Percentiles rank a stretch among this genome's conserved stretches.
Conservation (phyloP, 352 stramenopile species). For the Phytophthora pistaciae region DNA sequence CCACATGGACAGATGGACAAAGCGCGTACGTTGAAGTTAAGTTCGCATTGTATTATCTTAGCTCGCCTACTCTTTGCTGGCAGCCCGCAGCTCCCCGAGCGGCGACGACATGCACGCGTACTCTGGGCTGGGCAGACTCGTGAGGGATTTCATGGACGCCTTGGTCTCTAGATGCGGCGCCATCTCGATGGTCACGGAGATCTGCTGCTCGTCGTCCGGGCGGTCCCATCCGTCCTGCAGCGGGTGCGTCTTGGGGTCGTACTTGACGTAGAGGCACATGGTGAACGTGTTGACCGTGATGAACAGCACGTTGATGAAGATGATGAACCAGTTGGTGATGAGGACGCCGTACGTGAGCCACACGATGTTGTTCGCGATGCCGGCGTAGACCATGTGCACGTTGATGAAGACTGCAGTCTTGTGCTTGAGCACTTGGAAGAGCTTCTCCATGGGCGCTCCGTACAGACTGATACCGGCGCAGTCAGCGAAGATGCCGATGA, state of each 20-base stretch:
- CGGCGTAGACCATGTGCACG: conserved; percentile 58
- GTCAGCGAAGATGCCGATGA: conserved; percentile 38
- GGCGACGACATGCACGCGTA: conserved; percentile 28
- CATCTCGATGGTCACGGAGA: conserved; percentile 29
- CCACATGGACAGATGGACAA: conserved; percentile 11
- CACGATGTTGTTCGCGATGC: conserved; percentile 52
- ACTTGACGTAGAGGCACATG: conserved; percentile 39
- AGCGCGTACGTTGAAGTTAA: conserved; percentile 16
- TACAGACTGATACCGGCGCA: conserved; percentile 51
- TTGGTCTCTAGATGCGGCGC: conserved; percentile 14
- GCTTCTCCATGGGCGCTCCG: conserved; percentile 46
- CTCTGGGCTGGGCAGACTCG: conserved; percentile 28
- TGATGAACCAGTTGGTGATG: conserved; percentile 48
- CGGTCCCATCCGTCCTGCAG: conserved; percentile 23
- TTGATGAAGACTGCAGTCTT: conserved; percentile 59
- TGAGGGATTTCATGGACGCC: conserved; percentile 29
- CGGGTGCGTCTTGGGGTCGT: conserved; percentile 37
- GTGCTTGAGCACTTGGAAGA: conserved; percentile 50
- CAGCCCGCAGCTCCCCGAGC: conserved; percentile 7
- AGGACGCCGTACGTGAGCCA: conserved; percentile 49
- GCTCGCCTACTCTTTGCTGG: not conserved
- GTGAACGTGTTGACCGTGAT: conserved; percentile 43
- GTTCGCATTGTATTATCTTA: conserved; percentile 11
- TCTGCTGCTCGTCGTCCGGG: conserved; percentile 5
- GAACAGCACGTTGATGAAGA: conserved; percentile 44